A percentile compares a stretch with the other conserved stretches of the same genome.
Conservation (phyloP, 768 basidiomycete species). For the Sporobolomyces phaffii region DNA sequence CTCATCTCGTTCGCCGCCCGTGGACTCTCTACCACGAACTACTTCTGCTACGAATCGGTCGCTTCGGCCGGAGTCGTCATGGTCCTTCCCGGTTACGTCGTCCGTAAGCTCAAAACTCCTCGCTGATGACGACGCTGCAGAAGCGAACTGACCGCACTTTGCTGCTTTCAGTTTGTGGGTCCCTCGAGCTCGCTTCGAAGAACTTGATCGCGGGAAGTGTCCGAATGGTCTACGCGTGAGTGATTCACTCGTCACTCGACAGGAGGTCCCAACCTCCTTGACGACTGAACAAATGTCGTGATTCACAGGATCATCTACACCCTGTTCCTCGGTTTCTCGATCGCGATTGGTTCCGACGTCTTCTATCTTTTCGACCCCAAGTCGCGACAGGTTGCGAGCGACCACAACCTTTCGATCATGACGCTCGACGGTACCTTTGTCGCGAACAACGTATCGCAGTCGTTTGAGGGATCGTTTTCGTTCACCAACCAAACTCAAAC, state of each 20-base stretch:
- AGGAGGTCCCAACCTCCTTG: too few relatives aligned
- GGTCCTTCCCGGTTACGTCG: constrained; percentile 46
- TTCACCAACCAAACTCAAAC: constrained; percentile 36
- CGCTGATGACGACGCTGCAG: too few relatives aligned
- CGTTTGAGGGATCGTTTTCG: constrained; percentile 33
- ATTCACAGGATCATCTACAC: constrained; percentile 49
- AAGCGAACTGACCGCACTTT: neutral
- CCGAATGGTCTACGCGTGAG: constrained; percentile 46
- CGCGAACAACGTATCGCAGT: constrained; percentile 24
- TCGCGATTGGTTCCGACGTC: constrained; percentile 39
- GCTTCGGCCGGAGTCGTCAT: constrained; percentile 48
- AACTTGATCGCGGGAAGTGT: constrained; percentile 50
- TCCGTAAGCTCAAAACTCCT: constrained; percentile 23
- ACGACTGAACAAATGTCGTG: too few relatives aligned
- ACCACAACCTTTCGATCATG: neutral
- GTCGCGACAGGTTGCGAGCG: neutral
- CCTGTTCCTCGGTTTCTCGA: constrained; percentile 46
- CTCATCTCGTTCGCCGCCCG: constrained; percentile 50
- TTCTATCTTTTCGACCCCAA: constrained; percentile 37
- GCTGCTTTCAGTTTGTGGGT: constrained; percentile 44
- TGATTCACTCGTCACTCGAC: neutral
- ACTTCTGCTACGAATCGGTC: constrained; percentile 50
- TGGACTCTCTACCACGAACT: constrained; percentile 46
- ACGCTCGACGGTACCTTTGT: constrained; percentile 32
- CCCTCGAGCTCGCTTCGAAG: constrained; percentile 49